Percentiles rank a stretch among this genome's conserved stretches.
Conservation (phyloP, 306 rosid genomes). For the Luffa aegyptiaca region DNA sequence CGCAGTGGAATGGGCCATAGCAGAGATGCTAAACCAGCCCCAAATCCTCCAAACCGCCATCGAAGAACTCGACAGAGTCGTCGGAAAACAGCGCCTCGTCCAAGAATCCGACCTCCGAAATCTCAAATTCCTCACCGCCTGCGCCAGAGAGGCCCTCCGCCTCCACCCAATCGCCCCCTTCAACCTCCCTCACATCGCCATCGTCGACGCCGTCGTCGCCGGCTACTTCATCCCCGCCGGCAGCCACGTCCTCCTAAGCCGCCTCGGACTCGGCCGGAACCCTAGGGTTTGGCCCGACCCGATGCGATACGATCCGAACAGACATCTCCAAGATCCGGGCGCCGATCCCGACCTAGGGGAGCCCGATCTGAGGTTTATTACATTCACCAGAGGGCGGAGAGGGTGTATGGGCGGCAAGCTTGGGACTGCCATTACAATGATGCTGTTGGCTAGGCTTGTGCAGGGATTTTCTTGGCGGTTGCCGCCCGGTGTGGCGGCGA, state of each 20-base stretch:
- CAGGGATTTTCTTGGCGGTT: slow-evolving; percentile 31
- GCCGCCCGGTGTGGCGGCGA: slow-evolving; percentile 9
- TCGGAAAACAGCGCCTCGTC: slow-evolving; percentile 19
- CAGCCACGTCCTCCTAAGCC: slow-evolving; percentile 28
- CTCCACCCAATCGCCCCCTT: slow-evolving; percentile 34
- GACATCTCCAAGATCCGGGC: slow-evolving; percentile 9
- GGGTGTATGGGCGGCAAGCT: slow-evolving; percentile 26
- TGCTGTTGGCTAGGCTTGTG: slow-evolving; percentile 32
- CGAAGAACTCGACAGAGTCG: slow-evolving; percentile 23
- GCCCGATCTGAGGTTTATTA: slow-evolving; percentile 15
- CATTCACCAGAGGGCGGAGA: slow-evolving; percentile 30
- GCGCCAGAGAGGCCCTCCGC: slow-evolving; percentile 31
- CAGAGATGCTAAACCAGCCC: slow-evolving; percentile 34
- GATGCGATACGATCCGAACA: slow-evolving; percentile 18
- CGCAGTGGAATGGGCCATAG: slow-evolving; percentile 29
- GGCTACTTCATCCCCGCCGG: slow-evolving; percentile 35
- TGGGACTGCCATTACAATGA: slow-evolving; percentile 26
- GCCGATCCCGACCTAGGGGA: slow-evolving; percentile 5
- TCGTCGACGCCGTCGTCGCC: slow-evolving; percentile 12
- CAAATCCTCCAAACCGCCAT: slow-evolving; percentile 16
- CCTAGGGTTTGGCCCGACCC: slow-evolving; percentile 29
- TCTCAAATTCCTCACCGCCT: slow-evolving; percentile 31
- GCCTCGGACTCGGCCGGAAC: slow-evolving; percentile 23
- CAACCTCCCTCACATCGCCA: slow-evolving; percentile 25
- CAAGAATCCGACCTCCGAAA: slow-evolving; percentile 32